A percentile compares a stretch with the other conserved stretches of the same genome.
These are phyloP conservation scores for Pythium folliculosum DNA, from an alignment of 352 stramenopile species.

Conservation along the genomic window DNA sequence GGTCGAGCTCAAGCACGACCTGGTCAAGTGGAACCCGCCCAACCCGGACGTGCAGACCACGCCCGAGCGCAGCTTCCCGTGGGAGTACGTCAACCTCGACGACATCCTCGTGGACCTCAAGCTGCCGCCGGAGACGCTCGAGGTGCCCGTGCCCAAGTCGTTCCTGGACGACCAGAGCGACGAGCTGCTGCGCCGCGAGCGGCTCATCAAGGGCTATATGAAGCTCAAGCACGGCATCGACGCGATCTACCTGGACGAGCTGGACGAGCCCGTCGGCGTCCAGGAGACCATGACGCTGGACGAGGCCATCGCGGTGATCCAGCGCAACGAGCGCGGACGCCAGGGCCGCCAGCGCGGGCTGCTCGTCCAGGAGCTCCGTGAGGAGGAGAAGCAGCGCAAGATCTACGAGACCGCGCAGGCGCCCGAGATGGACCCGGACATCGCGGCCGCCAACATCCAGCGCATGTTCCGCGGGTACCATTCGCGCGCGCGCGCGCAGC, in stretches of 20 bases:
- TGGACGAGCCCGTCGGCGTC: conserved; percentile 43
- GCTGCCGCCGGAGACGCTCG: conserved; percentile 89
- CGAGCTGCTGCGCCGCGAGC: conserved; percentile 67
- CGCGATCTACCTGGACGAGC: conserved; percentile 48
- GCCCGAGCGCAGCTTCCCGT: conserved; percentile 89
- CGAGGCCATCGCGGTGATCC: conserved; percentile 88
- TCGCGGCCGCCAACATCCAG: conserved; percentile 91
- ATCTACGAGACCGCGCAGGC: conserved; percentile 73
- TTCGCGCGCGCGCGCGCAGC: conserved; percentile 55
- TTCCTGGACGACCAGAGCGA: conserved; percentile 86
- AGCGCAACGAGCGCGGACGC: conserved; percentile 88
- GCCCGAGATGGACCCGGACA: conserved; percentile 87
- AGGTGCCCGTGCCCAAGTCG: conserved; percentile 88
- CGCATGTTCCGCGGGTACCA: conserved; percentile 88
- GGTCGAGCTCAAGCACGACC: conserved; percentile 88
- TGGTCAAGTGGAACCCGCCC: conserved; percentile 95
- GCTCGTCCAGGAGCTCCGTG: conserved; percentile 79
- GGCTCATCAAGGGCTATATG: conserved; percentile 89
- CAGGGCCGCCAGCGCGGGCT: conserved; percentile 86
- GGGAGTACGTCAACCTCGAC: conserved; percentile 94
- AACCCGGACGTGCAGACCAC: conserved; percentile 86
- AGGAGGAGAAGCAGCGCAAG: conserved; percentile 83
- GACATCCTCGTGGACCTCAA: conserved; percentile 93
- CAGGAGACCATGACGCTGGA: conserved; percentile 45
- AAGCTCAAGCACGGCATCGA: conserved; percentile 88